Base-by-base conservation (phyloP, 805 yeast genomes). In the Cyberlindnera xylosilytica region DNA sequence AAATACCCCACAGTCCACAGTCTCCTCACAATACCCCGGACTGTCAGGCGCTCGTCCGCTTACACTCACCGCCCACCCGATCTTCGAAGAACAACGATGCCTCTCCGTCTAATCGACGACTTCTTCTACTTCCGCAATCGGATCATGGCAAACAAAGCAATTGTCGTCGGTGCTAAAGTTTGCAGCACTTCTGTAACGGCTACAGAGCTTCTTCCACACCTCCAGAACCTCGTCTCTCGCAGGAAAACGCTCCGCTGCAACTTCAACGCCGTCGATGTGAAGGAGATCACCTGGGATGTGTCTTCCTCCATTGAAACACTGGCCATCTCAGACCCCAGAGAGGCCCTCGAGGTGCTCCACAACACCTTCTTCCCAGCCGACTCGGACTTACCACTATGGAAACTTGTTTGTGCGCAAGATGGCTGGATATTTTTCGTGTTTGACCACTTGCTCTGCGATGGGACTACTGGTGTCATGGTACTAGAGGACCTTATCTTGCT, bases 361-460 rank as follows among this genome's bases (percentile, higher is more conserved):
- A 35, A 37, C 16, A 28, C 24, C 2, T 12, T 20, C 20, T 27
- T 15, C 18, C 36, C 22, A 18, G 18, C 22, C 3, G 31, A 38
- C 2, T 12, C 20, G 2, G 19, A 18, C 4, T 17, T 22, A 13
- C 47, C 44, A 4, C 17, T 31, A 5, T 47, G 51, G 51, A 43
- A 39, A 27, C 9, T 46, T 5, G 23, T 36, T 20, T 3, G 31
- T 10, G 30, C 35, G 9, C 18, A 32, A 6, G 34, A 17, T 13
- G 35, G 34, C 2, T 47, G 51, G 51, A 12, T 47, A 2, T 11
- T 47, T n/a, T 36, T 37, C 33, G 47, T 41, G 2, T 35, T 22
- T 22, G 44, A 47, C 18, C 51, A 47, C 30, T 18, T 41, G 19
- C 41, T 47, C 15, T 24, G 20, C 12, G 51, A 47, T 36, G 51